Base-by-base conservation (phyloP, 331 rosid species). In the Pyrus hybrid region DNA sequence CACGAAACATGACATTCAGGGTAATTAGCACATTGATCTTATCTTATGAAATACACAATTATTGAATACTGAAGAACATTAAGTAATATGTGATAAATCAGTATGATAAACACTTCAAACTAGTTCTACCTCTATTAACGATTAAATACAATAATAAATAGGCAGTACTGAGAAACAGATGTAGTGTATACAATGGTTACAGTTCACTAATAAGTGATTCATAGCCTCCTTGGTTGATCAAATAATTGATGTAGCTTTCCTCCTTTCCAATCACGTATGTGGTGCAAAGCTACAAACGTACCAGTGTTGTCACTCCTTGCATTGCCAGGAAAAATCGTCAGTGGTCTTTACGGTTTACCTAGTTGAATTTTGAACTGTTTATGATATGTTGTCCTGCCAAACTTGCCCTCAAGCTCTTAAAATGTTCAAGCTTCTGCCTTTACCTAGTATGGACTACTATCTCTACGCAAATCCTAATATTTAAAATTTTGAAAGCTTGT, bases 1-100 rank as follows among this genome's bases (percentile, higher is more conserved):
- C 91, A 26, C 93, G 94, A 65, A 93, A 93, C 67, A 90, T 93
- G 97, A 88, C 96, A 33, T 91, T 88, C 68, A 65, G 80, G 70
- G 98, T 93, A 73, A 73, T 60, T 41, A 81, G 26, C 68, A 30
- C 43, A 47, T 71, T 51, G 28, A 73, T 72, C 25, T 37, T 35
- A n/a, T 71, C 28, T 57, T 25, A 22, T 35, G 9, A 8, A 57
- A 17, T 57, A 22, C 13, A 33, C 9, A 13, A 22, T 72, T 33
- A 56, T 10, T 32, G 53, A 16, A 56, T 56, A 54, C 65, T 21
- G 16, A 22, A 53, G 11, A 12, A 10, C 23, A 37, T 5, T 3
- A 23, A n/a, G 18, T 37, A 37, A 67, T 71, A 12, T 6, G 47
- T 22, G 49, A 23, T n/a, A 71, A 37, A 8, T 7, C 76, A 5